A percentile compares a stretch with the other conserved stretches of the same genome.
Conservation (phyloP, 352 stramenopile genomes). For the Hyaloperonospora arabidopsidis region DNA sequence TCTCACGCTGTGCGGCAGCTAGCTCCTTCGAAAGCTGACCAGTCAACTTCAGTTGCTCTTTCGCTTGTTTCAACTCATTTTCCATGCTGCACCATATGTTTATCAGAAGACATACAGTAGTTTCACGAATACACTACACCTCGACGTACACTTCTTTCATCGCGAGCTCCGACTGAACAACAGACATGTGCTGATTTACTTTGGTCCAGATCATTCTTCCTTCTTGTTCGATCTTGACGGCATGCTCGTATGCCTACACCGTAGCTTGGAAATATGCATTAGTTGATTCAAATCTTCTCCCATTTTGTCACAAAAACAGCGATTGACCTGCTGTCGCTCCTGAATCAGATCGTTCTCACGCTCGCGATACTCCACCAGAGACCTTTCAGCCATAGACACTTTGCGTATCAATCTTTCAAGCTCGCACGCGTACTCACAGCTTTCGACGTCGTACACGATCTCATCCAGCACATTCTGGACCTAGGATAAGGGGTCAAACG, state of each 20-base stretch:
- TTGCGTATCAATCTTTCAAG: constrained; percentile 30
- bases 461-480: constrained; percentile 63
- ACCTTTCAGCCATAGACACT: constrained; percentile 27
- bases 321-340: constrained; percentile 48
- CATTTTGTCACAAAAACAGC: neutral
- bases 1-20: constrained; percentile 58
- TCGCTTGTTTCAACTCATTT: constrained; percentile 44
- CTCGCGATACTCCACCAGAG: constrained; percentile 42
- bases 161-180: constrained; percentile 47
- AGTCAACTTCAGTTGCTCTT: constrained; percentile 47
- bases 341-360: constrained; percentile 54
- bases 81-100: constrained; percentile 36
- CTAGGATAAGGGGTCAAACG: constrained; percentile 13
- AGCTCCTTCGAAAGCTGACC: constrained; percentile 60
- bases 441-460: constrained; percentile 82
- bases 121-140: neutral
- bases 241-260: constrained; percentile 49
- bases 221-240: constrained; percentile 42
- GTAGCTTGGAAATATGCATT: neutral
- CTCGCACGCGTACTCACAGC: constrained; percentile 50
- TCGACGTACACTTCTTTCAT: constrained; percentile 55
- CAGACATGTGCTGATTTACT: constrained; percentile 45
- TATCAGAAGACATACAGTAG: neutral
- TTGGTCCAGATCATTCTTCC: constrained; percentile 33
- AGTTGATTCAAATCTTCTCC: neutral